Evolutionary conservation across 495 filamentous ascomycete species (phyloP).

Genomic region (Xylaria telfairii): DNA sequence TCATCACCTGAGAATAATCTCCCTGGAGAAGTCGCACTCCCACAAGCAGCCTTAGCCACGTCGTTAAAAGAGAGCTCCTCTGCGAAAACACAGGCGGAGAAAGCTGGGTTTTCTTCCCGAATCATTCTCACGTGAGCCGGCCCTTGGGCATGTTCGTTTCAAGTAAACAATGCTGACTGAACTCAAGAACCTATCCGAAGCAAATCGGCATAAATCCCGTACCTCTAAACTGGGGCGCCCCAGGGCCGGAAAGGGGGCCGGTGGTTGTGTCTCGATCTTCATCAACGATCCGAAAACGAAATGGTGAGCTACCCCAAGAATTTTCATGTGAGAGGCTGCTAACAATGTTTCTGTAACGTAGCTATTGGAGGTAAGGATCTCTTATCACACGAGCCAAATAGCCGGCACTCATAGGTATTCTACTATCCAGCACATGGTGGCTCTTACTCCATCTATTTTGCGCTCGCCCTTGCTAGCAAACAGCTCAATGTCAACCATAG

Average conservation of each 20-base stretch:
- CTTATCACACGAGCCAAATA: neutral
- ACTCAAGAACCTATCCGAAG: slow-evolving; percentile 84
- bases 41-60: slow-evolving; percentile 25
- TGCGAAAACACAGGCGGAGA: slow-evolving; percentile 31
- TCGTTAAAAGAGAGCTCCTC: slow-evolving; percentile 30
- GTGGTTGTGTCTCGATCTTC: slow-evolving; percentile 85
- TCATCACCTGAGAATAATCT: slow-evolving; percentile 23
- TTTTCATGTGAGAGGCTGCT: slow-evolving; percentile 12
- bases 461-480: slow-evolving; percentile 89
- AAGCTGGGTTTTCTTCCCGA: slow-evolving; percentile 58
- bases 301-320: slow-evolving; percentile 63
- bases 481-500: slow-evolving; percentile 83
- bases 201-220: slow-evolving; percentile 93
- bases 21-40: slow-evolving; percentile 16
- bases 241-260: slow-evolving; percentile 79
- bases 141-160: neutral
- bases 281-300: slow-evolving; percentile 81
- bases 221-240: slow-evolving; percentile 84
- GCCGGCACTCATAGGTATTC: neutral
- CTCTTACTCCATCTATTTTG: slow-evolving; percentile 97
- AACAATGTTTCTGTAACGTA: slow-evolving; percentile 26
- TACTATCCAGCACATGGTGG: slow-evolving; percentile 78
- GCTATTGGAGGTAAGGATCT: slow-evolving; percentile 56
- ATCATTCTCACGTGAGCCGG: slow-evolving; percentile 65
- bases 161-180: slow-evolving; percentile 8